Percentiles rank a stretch among this genome's conserved stretches.
These are phyloP conservation scores for Lippia alba DNA, from an alignment of 305 asterid genomes.

Conservation along the genomic window DNA sequence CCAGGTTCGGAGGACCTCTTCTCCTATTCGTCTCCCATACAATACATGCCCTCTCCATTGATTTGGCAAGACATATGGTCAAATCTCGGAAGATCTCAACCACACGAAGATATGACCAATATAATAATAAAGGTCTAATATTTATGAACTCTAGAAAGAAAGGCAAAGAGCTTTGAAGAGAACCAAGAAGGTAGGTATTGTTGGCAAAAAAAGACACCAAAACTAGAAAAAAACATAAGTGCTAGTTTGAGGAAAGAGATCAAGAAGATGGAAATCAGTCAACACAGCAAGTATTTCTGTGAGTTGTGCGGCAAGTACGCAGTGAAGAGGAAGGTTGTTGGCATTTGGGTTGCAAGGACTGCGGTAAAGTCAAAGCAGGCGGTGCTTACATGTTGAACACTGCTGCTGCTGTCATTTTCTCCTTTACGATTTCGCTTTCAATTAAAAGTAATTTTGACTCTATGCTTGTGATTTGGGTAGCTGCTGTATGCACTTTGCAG, in stretches of 20 bases:
- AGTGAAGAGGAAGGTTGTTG: slow-evolving; percentile 86
- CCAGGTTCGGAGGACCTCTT: no score
- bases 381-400: slow-evolving; percentile 92
- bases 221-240: no score
- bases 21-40: no score
- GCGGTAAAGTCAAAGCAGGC: slow-evolving; percentile 90
- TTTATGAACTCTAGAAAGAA: no score
- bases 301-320: slow-evolving; percentile 94
- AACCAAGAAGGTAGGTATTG: no score
- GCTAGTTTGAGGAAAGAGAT: slow-evolving; percentile 91
- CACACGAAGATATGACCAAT: no score
- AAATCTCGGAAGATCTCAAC: no score
- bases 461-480: neutral
- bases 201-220: no score
- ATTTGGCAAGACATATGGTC: no score
- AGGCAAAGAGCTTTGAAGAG: no score
- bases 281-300: slow-evolving; percentile 84
- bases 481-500: neutral
- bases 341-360: slow-evolving; percentile 93
- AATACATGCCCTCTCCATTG: no score
- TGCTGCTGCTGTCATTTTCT: slow-evolving; percentile 57
- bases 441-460: slow-evolving; percentile 12
- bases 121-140: no score
- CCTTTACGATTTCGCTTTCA: slow-evolving; percentile 17
- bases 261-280: slow-evolving; percentile 91